phyloP scores from a whole-genome alignment of 768 basidiomycete genomes.

The Galerina sulciceps region DNA sequence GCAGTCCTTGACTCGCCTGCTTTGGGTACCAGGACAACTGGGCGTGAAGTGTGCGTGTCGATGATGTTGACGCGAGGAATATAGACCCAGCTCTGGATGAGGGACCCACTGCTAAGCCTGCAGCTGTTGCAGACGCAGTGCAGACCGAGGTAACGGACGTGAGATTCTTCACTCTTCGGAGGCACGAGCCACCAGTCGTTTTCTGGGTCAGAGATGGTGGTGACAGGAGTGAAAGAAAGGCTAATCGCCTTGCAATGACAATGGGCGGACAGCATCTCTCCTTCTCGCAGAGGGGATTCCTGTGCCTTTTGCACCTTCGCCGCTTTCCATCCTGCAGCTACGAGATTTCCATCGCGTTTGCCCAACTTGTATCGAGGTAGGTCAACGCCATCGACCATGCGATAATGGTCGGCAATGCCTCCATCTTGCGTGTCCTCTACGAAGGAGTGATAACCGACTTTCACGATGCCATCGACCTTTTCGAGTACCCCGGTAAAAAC shows the following conservation, averaged over 20 bases:
- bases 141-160: constrained; percentile 26
- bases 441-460: constrained; percentile 22
- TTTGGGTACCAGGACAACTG: constrained; percentile 11
- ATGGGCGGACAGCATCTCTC: constrained; percentile 3
- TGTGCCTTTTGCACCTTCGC: not conserved
- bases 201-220: constrained; percentile 7
- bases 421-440: constrained; percentile 26
- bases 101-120: constrained; percentile 26
- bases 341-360: constrained; percentile 1
- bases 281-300: not conserved
- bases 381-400: constrained; percentile 8
- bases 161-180: constrained; percentile 11
- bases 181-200: constrained; percentile 33
- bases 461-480: constrained; percentile 21
- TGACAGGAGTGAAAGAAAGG: constrained; percentile 10
- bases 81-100: constrained; percentile 30
- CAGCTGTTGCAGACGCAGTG: constrained; percentile 33
- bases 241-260: constrained; percentile 21
- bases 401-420: constrained; percentile 23
- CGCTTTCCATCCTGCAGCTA: constrained; percentile 20
- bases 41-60: constrained; percentile 11
- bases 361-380: constrained; percentile 17
- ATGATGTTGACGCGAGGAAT: constrained; percentile 25
- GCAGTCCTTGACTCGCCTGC: not conserved
- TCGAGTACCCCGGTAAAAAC: constrained; percentile 22